Base-by-base conservation (phyloP, 805 yeast genomes). In the Wickerhamomyces alni region DNA sequence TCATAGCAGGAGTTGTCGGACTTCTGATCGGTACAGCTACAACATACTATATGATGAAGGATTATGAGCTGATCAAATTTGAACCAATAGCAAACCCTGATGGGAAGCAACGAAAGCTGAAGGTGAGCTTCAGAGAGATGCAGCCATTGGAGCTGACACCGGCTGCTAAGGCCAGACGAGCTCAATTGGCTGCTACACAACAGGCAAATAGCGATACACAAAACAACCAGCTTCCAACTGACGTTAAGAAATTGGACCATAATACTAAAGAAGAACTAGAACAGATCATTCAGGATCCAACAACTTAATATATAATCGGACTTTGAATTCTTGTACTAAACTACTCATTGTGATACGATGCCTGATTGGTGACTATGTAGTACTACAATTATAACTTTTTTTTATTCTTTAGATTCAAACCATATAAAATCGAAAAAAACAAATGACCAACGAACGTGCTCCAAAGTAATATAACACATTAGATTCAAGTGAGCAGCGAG, bases 91-190 rank as follows among this genome's bases (percentile, higher is more conserved):
- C 59, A 21, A 36, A 58, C 37, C 61, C 59, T 33, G 53, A 66
- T 32, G 67, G 69, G 0, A 61, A 67, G 12, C 62, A 66, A 46
- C 63, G 65, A 31, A 62, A 66, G 8, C 55, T 69, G 38, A 61
- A 44, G 30, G 57, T 70, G 11, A 49, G 53, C 12, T 61, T 64
- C 37, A 54, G 60, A 21, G 65, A 63, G 29, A 61, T 63, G 37
- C 59, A 60, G 17, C 70, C 72, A 0, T 42, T 69, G 19, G 62
- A 65, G 35, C 47, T 68, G 41, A 69, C 62, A 32, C 65, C 67
- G 0, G 65, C 61, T 30, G 65, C 44, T 0, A 30, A 22, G 3
- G 52, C 40, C 12, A 40, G 37, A 32, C 30, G 36, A 13, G 24
- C 30, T 16, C 28, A 12, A 11, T 35, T 6, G 9, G 24, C 24